Evolutionary conservation across 2,329 filamentous ascomycete species (phyloP).

Genomic region (Hymenoscyphus scutula): DNA sequence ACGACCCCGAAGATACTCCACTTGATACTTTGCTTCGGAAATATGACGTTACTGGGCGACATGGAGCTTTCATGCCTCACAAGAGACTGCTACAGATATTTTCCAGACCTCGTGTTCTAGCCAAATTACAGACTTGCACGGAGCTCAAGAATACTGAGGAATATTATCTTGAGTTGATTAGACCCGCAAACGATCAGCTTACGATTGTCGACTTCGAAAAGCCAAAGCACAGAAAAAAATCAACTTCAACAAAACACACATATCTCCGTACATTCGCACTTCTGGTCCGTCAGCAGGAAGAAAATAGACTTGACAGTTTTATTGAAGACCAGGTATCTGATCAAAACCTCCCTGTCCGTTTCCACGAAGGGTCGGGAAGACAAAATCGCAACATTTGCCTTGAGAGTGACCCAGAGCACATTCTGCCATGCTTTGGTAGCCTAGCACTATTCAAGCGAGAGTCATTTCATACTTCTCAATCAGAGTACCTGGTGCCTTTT

Average conservation of each 20-base stretch:
- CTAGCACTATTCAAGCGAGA: slow-evolving; percentile 7
- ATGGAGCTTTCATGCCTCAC: too few relatives aligned
- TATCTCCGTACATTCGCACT: slow-evolving; percentile 12
- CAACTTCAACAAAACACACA: neutral
- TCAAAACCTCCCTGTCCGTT: slow-evolving; percentile 10
- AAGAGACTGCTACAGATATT: too few relatives aligned
- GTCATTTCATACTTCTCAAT: slow-evolving; percentile 7
- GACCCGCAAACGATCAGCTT: neutral
- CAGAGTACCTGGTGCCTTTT: slow-evolving; percentile 10
- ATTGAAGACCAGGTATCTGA: slow-evolving; percentile 11
- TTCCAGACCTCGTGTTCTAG: too few relatives aligned
- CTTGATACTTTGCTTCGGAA: too few relatives aligned
- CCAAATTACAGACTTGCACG: too few relatives aligned
- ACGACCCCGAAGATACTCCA: too few relatives aligned
- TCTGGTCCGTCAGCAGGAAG: slow-evolving; percentile 6
- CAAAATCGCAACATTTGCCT: neutral
- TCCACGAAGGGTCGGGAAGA: neutral
- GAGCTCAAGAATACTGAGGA: too few relatives aligned
- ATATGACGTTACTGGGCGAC: too few relatives aligned
- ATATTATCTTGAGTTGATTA: neutral
- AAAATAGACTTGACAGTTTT: slow-evolving; percentile 10
- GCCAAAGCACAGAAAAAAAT: too few relatives aligned
- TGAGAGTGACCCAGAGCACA: neutral
- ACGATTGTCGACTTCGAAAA: too few relatives aligned
- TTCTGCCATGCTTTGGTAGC: neutral